Base-by-base conservation (phyloP, 2,329 filamentous ascomycete genomes). In the Monilinia polystroma region DNA sequence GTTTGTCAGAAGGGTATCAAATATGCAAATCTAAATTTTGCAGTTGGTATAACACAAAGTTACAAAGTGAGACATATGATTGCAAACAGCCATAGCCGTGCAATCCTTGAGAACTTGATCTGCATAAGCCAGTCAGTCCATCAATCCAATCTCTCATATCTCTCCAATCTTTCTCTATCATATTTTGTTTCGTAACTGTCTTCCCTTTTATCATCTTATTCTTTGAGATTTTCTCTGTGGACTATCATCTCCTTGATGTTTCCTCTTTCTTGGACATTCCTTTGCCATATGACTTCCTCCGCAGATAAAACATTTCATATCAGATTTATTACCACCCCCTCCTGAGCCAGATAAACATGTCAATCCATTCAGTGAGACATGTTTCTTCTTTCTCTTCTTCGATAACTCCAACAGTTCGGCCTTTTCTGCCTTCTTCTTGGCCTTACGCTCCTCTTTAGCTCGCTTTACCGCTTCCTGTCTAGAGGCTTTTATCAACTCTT, bases 351-450 rank as follows among this genome's bases (percentile, higher is more conserved):
- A 90, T 57, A 91, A 85, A 1, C 86, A 88, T 5, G 81, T 83
- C 66, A 88, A 75, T 32, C 81, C 58, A 16, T 89, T 89, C 66
- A 92, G 78, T 68, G 88, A 88, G 63, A 91, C 81, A 66, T 89
- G 85, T 75, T 88, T 89, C 76, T 87, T 87, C 72, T 85, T 83
- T 55, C 87, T 80, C 74, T 84, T 83, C 53, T 86, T 84, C 10
- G 85, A 83, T 23, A 88, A 76, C 70, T 85, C 80, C 70, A 79
- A 78, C 16, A 79, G 77, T 70, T 81, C 82, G 32, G 78, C 78
- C 62, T 80, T 80, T 67, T 83, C 82, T 35, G 78, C 78, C 59
- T 82, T 81, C 72, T 80, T 81, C 73, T 81, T 82, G 51, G 79
- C 78, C 71, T 79, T 75, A 76, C 79, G 78, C 62, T 80, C 79